These are phyloP conservation scores for Ophiostoma novo-ulmi DNA, from an alignment of 2,329 filamentous ascomycete species.

Conservation along the genomic window DNA sequence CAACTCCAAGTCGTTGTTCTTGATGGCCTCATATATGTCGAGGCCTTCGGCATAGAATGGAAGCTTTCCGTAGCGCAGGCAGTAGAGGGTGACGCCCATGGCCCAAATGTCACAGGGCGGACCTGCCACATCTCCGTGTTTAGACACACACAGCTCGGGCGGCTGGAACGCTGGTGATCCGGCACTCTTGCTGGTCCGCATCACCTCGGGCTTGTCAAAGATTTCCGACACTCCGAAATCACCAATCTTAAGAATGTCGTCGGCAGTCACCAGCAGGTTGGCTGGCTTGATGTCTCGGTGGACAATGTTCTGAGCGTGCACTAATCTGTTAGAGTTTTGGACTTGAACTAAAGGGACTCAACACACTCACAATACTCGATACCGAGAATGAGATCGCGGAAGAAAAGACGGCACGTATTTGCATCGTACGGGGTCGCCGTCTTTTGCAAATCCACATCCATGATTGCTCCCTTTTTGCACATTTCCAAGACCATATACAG, in stretches of 20 bases:
- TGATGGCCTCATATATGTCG: conserved; percentile 86
- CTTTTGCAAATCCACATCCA: conserved; percentile 89
- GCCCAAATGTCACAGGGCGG: conserved; percentile 95
- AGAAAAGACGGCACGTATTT: conserved; percentile 83
- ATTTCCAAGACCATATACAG: conserved; percentile 98
- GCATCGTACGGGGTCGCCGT: conserved; percentile 74
- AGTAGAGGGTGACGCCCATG: conserved; percentile 94
- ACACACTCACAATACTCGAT: conserved; percentile 81
- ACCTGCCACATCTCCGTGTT: conserved; percentile 81
- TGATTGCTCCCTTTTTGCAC: conserved; percentile 96
- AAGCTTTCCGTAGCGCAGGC: conserved; percentile 79
- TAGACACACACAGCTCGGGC: conserved; percentile 82
- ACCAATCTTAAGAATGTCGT: conserved; percentile 92
- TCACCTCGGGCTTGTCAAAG: conserved; percentile 79
- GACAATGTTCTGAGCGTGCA: conserved; percentile 90
- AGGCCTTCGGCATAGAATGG: conserved; percentile 77
- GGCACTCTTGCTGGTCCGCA: conserved; percentile 88
- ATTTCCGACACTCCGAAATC: conserved; percentile 99
- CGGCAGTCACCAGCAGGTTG: conserved; percentile 82
- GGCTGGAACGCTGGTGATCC: conserved; percentile 93
- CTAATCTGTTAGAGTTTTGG: conserved; percentile 37
- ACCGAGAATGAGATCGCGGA: conserved; percentile 87
- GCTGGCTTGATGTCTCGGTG: conserved; percentile 98
- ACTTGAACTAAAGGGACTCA: not conserved
- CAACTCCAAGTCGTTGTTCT: conserved; percentile 59